phyloP scores from a whole-genome alignment of 2,329 filamentous ascomycete genomes.

The Biscogniauxia mediterranea region DNA sequence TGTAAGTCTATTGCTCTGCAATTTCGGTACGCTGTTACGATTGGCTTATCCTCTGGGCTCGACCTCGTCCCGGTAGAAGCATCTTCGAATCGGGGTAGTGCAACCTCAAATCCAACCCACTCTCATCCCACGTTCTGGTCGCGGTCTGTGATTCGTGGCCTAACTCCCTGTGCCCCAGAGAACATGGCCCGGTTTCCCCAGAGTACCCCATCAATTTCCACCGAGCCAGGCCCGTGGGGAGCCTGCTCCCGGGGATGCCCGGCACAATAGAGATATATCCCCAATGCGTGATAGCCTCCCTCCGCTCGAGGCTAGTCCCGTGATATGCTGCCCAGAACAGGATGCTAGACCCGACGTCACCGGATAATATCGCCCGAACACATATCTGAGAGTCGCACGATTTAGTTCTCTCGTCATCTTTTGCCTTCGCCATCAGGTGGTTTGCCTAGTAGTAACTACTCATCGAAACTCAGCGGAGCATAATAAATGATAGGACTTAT shows the following conservation, averaged over 20 bases:
- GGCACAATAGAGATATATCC: not conserved
- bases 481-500: too few species aligned
- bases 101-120: not conserved
- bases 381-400: too few species aligned
- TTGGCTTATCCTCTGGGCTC: not conserved
- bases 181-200: not conserved
- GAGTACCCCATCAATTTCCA: not conserved
- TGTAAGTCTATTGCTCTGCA: not conserved
- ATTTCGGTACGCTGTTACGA: not conserved
- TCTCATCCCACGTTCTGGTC: not conserved
- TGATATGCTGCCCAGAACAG: too few species aligned
- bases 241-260: not conserved
- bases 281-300: too few species aligned
- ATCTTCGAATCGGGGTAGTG: not conserved
- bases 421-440: too few species aligned
- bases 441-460: too few species aligned
- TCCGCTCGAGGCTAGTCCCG: too few species aligned
- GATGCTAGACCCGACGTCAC: too few species aligned
- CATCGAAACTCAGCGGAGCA: too few species aligned
- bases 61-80: not conserved
- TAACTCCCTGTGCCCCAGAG: not conserved
- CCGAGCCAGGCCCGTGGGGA: not conserved
- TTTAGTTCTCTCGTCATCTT: too few species aligned
- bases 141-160: not conserved
- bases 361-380: too few species aligned